These are phyloP conservation scores for Waltiozyma sp. DNA, from an alignment of 1,139 yeast species.

Conservation along the genomic window DNA sequence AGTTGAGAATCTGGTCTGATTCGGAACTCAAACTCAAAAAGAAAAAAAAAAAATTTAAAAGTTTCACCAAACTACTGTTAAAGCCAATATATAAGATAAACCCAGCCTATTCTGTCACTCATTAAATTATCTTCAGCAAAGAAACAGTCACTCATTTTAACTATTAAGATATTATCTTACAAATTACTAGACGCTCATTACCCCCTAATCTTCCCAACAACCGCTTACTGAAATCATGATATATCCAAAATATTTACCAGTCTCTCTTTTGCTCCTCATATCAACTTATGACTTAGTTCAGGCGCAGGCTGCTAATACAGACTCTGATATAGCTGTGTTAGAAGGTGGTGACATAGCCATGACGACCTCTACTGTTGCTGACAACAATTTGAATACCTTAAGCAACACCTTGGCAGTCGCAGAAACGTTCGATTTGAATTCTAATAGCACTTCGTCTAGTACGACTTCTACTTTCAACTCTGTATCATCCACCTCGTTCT, in stretches of 20 bases:
- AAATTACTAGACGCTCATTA: too few species aligned
- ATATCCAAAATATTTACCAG: background rate
- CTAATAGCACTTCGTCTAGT: too few species aligned
- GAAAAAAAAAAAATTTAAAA: too few species aligned
- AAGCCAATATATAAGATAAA: too few species aligned
- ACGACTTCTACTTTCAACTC: background rate
- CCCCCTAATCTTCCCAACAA: too few species aligned
- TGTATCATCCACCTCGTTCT: background rate
- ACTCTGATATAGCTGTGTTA: background rate
- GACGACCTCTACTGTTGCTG: background rate
- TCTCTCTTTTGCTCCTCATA: background rate
- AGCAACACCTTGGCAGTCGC: background rate
- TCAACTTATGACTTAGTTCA: background rate
- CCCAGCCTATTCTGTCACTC: too few species aligned
- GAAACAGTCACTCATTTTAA: background rate
- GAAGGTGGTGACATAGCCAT: background rate
- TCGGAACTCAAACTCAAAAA: too few species aligned
- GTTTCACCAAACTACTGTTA: too few species aligned
- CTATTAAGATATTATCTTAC: too few species aligned
- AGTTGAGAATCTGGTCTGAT: too few species aligned
- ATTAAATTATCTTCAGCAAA: too few species aligned
- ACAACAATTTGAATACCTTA: background rate
- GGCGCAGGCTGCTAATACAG: background rate
- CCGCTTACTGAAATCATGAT: background rate
- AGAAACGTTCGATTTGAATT: background rate